Evolutionary conservation across 805 yeast species (phyloP), one percentile per base, ranked within the genome.

Genomic region (Metschnikowia gruessii): DNA sequence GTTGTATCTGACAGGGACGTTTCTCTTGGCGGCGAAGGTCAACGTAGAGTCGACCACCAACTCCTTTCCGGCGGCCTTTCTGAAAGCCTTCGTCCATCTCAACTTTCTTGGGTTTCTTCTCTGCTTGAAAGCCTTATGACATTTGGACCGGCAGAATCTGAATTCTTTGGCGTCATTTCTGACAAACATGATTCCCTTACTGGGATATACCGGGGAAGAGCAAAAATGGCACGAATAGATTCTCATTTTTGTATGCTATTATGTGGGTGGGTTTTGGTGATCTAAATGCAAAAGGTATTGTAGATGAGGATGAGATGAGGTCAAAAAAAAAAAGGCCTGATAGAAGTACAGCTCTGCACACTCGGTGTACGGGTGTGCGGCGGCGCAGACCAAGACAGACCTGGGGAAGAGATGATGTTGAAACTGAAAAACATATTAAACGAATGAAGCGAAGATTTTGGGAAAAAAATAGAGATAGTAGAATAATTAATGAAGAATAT

Each of bases 11-110:
- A 94, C 97, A 40, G 99, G 99, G 38, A 94, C 94, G 66, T 94
- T 91, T 77, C 99, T 87, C 75, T 97, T 88, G 57, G 95, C 91
- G 49, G 96, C 96, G 69, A 94, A 94, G 0, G 98, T 87, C 62
- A 94, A 79, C 4, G 99, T 91, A 4, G 96, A 86, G 64, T 94
- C 99, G 48, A 94, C 98, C 19, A 95, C 97, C 77, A 94, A 80
- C 67, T 94, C 99, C 69, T 94, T 94, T 62, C 99, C 99, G 37
- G 98, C 98, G 52, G 98, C 95, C 69, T 94, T 94, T 74, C 99
- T 83, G 80, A 94, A 94, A 1, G 99, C 98, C 70, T 94, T 94
- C 46, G 99, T 94, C 99, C 99, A 94, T 72, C 81, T 87, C 70
- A 91, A 82, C 71, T 94, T 94, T 75, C 99, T 85, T 59, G 99